A percentile compares a stretch with the other conserved stretches of the same genome.
Conservation (phyloP, 352 stramenopile species). For the Elongisporangium anandrum region DNA sequence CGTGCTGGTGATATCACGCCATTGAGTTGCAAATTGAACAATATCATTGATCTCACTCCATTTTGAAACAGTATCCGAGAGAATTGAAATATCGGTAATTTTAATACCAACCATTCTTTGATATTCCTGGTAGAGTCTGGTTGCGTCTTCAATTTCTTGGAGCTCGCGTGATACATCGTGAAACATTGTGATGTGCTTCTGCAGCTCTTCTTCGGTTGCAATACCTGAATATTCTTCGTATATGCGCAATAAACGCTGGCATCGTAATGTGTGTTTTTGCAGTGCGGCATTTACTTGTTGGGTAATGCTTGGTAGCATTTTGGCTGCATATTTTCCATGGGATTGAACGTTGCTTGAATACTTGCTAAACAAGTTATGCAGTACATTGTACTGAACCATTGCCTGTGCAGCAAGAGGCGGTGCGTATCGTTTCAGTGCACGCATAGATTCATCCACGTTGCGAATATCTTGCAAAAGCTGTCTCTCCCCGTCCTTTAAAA, state of each 20-base stretch:
- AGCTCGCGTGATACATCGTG: constrained; percentile 51
- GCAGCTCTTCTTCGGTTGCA: constrained; percentile 53
- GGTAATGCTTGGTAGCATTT: constrained; percentile 63
- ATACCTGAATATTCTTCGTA: constrained; percentile 48
- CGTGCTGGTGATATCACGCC: constrained; percentile 28
- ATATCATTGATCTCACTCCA: constrained; percentile 65
- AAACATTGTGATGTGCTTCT: constrained; percentile 40
- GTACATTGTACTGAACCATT: constrained; percentile 33
- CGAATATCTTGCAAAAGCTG: constrained; percentile 62
- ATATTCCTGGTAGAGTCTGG: constrained; percentile 62
- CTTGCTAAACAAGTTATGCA: constrained; percentile 44
- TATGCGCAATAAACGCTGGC: constrained; percentile 41
- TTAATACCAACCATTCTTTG: constrained; percentile 68
- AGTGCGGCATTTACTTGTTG: constrained; percentile 58
- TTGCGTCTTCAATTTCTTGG: constrained; percentile 39
- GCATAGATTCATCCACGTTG: constrained; percentile 63
- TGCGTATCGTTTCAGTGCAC: constrained; percentile 39
- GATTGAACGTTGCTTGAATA: constrained; percentile 43
- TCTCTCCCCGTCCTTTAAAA: constrained; percentile 47
- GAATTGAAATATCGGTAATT: constrained; percentile 42
- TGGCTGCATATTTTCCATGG: constrained; percentile 56
- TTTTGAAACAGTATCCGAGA: constrained; percentile 31
- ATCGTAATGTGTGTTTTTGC: constrained; percentile 46
- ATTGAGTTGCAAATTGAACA: constrained; percentile 39
- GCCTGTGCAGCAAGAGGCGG: constrained; percentile 22